Evolutionary conservation across 441 rosid species (phyloP).

Genomic region (Brassica hybrid): DNA sequence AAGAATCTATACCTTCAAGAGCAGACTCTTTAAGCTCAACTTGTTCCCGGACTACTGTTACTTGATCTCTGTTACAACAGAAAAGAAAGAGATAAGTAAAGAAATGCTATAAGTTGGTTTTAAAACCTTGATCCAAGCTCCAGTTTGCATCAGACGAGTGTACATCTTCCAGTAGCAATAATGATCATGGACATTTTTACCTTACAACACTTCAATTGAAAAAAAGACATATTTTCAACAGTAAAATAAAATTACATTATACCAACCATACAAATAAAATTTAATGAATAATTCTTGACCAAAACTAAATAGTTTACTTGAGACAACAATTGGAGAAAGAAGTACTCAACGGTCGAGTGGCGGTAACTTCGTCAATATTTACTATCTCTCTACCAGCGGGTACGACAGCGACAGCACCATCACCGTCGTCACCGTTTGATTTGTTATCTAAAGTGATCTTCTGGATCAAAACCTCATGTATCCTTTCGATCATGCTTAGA

Average conservation of each 20-base stretch:
- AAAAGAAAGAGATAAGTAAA: conserved; percentile 25
- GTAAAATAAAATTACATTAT: no score
- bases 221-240: no score
- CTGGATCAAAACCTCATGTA: conserved; percentile 57
- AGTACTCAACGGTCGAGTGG: conserved; percentile 56
- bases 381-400: conserved; percentile 57
- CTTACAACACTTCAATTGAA: no score
- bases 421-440: neutral
- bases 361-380: conserved; percentile 60
- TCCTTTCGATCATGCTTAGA: conserved; percentile 60
- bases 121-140: no score
- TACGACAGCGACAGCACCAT: conserved; percentile 34
- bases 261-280: no score
- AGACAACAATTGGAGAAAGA: conserved; percentile 57
- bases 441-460: conserved; percentile 54
- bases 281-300: no score
- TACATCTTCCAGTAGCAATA: no score
- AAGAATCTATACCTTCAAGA: conserved; percentile 63
- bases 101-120: neutral
- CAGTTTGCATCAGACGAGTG: no score
- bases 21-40: conserved; percentile 71
- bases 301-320: neutral
- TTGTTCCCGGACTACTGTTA: conserved; percentile 69
- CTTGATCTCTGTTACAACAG: conserved; percentile 61
- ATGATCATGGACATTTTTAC: no score